Percentiles rank a stretch among this genome's conserved stretches.
These are phyloP conservation scores for Corymbia maculata DNA, from an alignment of 345 rosid species.

Conservation along the genomic window DNA sequence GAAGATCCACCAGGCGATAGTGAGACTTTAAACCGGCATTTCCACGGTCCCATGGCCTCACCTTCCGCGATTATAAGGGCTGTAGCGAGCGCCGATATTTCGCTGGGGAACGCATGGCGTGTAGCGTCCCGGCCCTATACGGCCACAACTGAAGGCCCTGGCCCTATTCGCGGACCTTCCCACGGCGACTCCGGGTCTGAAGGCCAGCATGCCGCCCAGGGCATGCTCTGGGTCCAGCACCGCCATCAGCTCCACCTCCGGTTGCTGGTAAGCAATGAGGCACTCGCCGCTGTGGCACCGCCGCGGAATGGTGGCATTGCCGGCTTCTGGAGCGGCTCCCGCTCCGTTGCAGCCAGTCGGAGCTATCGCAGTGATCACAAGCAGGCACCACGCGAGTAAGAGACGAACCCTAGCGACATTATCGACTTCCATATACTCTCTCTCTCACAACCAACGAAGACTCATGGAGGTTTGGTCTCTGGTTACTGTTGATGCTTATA, in stretches of 20 bases:
- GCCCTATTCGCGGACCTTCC: rapidly evolving
- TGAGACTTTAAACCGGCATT: background rate
- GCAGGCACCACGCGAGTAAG: background rate
- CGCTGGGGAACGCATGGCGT: background rate
- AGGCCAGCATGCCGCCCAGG: rapidly evolving
- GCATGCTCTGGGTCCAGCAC: background rate
- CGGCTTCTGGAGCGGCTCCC: no score
- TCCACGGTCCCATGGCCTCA: background rate
- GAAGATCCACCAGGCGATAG: background rate
- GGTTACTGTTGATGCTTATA: no score
- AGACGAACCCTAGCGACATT: no score
- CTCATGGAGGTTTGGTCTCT: no score
- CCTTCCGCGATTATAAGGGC: rapidly evolving
- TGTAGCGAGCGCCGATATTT: background rate
- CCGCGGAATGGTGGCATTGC: no score
- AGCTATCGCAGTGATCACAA: background rate
- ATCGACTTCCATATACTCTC: no score
- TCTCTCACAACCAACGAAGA: no score
- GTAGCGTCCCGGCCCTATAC: background rate
- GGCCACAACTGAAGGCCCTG: background rate
- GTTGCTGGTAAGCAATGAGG: no score
- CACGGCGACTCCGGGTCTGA: background rate
- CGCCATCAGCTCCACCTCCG: no score
- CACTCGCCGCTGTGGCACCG: background rate
- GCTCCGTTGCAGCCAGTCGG: no score